A percentile compares a stretch with the other conserved stretches of the same genome.
phyloP scores from a whole-genome alignment of 805 yeast genomes.

The Wickerhamomyces pijperi region DNA sequence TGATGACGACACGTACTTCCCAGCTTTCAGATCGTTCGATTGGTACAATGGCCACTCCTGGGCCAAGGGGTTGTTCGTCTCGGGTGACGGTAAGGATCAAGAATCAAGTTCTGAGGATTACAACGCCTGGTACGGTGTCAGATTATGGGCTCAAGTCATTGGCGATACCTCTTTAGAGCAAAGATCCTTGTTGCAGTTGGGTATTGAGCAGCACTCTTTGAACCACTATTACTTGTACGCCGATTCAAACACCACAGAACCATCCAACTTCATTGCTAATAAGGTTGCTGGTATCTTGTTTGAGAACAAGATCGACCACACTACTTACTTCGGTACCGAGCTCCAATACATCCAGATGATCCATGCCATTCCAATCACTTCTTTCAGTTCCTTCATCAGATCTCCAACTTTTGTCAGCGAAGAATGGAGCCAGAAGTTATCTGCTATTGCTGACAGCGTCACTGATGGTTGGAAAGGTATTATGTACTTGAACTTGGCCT shows the following conservation, averaged over 20 bases:
- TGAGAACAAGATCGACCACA: constrained; percentile 62
- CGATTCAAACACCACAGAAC: constrained; percentile 45
- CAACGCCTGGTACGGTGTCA: constrained; percentile 58
- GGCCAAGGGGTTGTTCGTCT: constrained; percentile 62
- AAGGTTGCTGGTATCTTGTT: constrained; percentile 66
- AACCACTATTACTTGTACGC: constrained; percentile 42
- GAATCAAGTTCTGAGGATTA: constrained; percentile 70
- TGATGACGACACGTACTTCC: constrained; percentile 43
- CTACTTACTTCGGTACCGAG: constrained; percentile 69
- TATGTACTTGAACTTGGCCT: constrained; percentile 62
- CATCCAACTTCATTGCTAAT: constrained; percentile 42
- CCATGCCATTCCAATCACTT: constrained; percentile 67
- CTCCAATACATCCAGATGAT: constrained; percentile 69
- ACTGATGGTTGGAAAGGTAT: constrained; percentile 67
- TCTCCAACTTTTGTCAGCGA: constrained; percentile 41
- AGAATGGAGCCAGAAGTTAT: constrained; percentile 50
- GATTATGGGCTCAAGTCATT: constrained; percentile 49
- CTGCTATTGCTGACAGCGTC: constrained; percentile 32
- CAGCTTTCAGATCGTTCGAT: constrained; percentile 58
- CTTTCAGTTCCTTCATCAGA: constrained; percentile 53
- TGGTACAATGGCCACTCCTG: constrained; percentile 74
- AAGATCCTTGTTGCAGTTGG: constrained; percentile 50
- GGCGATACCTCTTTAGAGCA: constrained; percentile 40
- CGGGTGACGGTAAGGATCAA: constrained; percentile 70
- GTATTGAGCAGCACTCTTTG: constrained; percentile 43